A percentile compares a stretch with the other conserved stretches of the same genome.
Conservation (phyloP, 345 rosid species). For the Aquilaria sinensis region DNA sequence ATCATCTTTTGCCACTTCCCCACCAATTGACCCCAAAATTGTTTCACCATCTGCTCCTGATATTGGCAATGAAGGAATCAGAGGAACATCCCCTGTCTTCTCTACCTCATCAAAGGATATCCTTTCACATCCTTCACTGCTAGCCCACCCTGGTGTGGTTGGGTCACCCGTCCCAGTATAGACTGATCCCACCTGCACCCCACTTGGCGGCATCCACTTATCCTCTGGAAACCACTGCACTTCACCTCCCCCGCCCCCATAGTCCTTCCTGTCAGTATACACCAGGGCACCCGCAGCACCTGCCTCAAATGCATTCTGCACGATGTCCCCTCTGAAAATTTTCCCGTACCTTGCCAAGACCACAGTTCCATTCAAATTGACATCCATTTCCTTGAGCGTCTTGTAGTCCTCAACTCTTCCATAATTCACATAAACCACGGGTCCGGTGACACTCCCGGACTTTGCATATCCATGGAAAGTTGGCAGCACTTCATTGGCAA, state of each 20-base stretch:
- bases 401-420: constrained; percentile 61
- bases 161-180: constrained; percentile 64
- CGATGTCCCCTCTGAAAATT: constrained; percentile 78
- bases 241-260: constrained; percentile 40
- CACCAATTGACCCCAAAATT: constrained; percentile 47
- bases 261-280: constrained; percentile 67
- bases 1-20: constrained; percentile 40
- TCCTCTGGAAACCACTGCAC: constrained; percentile 56
- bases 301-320: constrained; percentile 46
- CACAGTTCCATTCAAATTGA: constrained; percentile 38
- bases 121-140: constrained; percentile 68
- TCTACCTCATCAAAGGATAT: constrained; percentile 49
- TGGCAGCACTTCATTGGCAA: constrained; percentile 55
- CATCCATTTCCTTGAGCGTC: constrained; percentile 38
- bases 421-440: constrained; percentile 63
- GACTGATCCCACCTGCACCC: constrained; percentile 78
- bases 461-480: constrained; percentile 76
- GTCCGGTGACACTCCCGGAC: constrained; percentile 57
- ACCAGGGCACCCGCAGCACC: constrained; percentile 69
- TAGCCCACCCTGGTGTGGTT: constrained; percentile 84
- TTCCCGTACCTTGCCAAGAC: constrained; percentile 62
- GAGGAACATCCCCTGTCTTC: constrained; percentile 40
- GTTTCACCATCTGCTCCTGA: constrained; percentile 66
- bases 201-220: constrained; percentile 81
- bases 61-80: constrained; percentile 72